These are phyloP conservation scores for Zarea fungicola DNA, from an alignment of 2,329 filamentous ascomycete genomes.

Conservation along the genomic window DNA sequence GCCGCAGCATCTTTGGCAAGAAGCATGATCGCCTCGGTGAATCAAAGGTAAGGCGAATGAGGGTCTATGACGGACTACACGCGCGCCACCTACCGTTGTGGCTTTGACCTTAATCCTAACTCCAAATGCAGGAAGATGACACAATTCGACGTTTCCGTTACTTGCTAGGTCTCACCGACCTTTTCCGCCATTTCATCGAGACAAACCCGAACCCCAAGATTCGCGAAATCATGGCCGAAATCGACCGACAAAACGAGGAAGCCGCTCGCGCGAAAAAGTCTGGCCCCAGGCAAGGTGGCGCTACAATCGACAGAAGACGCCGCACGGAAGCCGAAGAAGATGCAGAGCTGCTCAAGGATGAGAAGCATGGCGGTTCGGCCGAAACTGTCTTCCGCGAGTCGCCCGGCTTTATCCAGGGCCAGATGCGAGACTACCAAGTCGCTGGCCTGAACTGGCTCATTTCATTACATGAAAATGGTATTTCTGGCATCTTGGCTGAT, in stretches of 20 bases:
- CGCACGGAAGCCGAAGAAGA: conserved; percentile 98
- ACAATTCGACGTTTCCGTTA: conserved; percentile 93
- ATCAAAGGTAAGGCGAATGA: conserved; percentile 63
- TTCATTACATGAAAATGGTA: conserved; percentile 96
- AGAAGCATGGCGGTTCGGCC: conserved; percentile 79
- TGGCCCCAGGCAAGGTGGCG: conserved; percentile 76
- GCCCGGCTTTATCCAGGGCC: conserved; percentile 78
- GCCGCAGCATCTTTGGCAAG: conserved; percentile 88
- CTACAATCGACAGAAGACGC: conserved; percentile 69
- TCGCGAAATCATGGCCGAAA: conserved; percentile 87
- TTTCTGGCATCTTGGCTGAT: conserved; percentile 94
- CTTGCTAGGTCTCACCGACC: conserved; percentile 85
- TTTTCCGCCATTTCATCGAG: conserved; percentile 98
- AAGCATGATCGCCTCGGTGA: conserved; percentile 90
- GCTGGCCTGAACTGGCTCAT: conserved; percentile 96
- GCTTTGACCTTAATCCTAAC: conserved; percentile 4
- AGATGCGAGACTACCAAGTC: conserved; percentile 95
- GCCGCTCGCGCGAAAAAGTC: conserved; percentile 66
- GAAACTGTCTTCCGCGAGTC: conserved; percentile 93
- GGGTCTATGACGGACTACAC: background rate
- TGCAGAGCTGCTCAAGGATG: conserved; percentile 78
- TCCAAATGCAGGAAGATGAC: conserved; percentile 70
- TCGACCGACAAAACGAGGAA: conserved; percentile 86
- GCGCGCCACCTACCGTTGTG: background rate
- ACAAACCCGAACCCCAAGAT: conserved; percentile 94